phyloP scores from a whole-genome alignment of 2,329 filamentous ascomycete genomes.

The Lachnellula arida region DNA sequence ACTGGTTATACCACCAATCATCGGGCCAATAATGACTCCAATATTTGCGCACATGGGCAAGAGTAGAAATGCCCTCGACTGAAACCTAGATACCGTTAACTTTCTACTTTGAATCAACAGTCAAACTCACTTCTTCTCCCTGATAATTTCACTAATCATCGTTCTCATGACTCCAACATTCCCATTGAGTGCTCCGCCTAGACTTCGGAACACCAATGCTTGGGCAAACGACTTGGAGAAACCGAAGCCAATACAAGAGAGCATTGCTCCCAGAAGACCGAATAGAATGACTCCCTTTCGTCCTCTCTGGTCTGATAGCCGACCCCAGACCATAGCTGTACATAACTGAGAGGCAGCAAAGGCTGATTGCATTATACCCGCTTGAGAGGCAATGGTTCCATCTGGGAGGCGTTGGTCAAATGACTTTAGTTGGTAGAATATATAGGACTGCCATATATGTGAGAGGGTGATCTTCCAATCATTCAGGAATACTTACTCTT shows the following conservation, averaged over 20 bases:
- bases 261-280: constrained; percentile 57
- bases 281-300: constrained; percentile 56
- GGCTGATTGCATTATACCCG: constrained; percentile 62
- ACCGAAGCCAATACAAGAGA: constrained; percentile 64
- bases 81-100: constrained; percentile 26
- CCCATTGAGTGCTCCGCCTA: constrained; percentile 65
- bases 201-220: constrained; percentile 51
- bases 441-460: constrained; percentile 57
- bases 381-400: constrained; percentile 57
- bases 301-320: constrained; percentile 56
- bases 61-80: constrained; percentile 41
- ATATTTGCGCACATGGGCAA: constrained; percentile 65
- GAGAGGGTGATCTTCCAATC: neutral
- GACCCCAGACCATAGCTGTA: constrained; percentile 66
- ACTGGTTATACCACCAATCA: constrained; percentile 40
- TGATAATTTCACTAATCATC: constrained; percentile 68
- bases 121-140: constrained; percentile 55
- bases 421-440: constrained; percentile 69
- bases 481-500: constrained; percentile 13
- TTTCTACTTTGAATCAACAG: neutral
- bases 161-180: constrained; percentile 72
- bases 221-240: constrained; percentile 59
- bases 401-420: constrained; percentile 40
- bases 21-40: constrained; percentile 39
- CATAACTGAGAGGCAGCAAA: constrained; percentile 65